Evolutionary conservation across 2,329 filamentous ascomycete species (phyloP).

Genomic region (Colletotrichum falcatum): DNA sequence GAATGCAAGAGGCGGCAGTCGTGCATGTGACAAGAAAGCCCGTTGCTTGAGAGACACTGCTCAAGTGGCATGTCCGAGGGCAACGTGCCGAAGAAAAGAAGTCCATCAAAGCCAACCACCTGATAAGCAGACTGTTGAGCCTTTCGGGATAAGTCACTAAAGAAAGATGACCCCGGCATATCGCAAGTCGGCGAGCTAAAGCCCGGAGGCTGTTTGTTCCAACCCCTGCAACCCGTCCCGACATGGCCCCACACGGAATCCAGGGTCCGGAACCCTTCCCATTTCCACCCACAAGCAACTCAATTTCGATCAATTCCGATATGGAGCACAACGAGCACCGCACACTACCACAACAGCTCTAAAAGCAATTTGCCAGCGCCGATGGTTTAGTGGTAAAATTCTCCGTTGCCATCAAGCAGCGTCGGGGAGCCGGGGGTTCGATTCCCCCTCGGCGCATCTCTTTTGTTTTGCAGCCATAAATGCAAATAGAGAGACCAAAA

Average conservation of each 20-base stretch:
- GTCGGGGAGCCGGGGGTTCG: conserved; percentile 25
- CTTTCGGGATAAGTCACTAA: too few relatives aligned
- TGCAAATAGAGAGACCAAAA: too few relatives aligned
- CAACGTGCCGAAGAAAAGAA: too few relatives aligned
- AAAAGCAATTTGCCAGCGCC: neutral
- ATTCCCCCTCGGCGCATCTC: conserved; percentile 10
- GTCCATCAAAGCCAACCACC: too few relatives aligned
- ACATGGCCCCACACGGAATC: neutral
- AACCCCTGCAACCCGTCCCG: neutral
- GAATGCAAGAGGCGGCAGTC: too few relatives aligned
- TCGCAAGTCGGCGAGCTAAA: neutral
- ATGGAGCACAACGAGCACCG: fast-evolving
- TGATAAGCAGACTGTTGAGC: too few relatives aligned
- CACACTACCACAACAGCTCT: fast-evolving
- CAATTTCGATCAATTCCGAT: neutral
- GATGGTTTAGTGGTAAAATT: conserved; percentile 27
- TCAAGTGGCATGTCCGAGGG: too few relatives aligned
- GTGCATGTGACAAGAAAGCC: too few relatives aligned
- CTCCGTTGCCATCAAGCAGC: conserved; percentile 22
- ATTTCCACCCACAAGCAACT: neutral
- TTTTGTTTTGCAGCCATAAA: neutral
- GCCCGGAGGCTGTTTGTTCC: neutral
- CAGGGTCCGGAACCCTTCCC: neutral
- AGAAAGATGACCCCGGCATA: neutral
- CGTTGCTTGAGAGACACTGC: too few relatives aligned